Conservation (phyloP, 2,329 filamentous ascomycete species). For the Penicillium sp. region DNA sequence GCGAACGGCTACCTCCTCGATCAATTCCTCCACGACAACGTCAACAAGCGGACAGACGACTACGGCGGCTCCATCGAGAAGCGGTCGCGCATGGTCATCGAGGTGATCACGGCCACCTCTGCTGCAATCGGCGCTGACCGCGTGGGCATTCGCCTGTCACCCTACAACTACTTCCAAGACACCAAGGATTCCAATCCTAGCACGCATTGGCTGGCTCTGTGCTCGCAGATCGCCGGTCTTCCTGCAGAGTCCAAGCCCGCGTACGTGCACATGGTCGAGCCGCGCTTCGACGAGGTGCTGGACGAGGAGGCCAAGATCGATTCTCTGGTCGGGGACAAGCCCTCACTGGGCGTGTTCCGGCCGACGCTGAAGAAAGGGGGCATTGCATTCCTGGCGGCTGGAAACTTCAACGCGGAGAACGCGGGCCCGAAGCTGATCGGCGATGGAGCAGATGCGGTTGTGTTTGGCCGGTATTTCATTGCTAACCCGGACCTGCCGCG, state of each 20-base stretch:
- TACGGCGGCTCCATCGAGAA: conserved; percentile 52
- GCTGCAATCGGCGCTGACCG: conserved; percentile 48
- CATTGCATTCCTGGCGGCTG: conserved; percentile 38
- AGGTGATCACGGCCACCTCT: conserved; percentile 53
- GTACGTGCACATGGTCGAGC: conserved; percentile 52
- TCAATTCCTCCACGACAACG: conserved; percentile 61
- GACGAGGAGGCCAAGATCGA: conserved; percentile 47
- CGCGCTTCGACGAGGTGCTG: conserved; percentile 49
- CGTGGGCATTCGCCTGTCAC: conserved; percentile 58
- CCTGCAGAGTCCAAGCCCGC: conserved; percentile 35
- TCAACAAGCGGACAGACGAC: conserved; percentile 54
- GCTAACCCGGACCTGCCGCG: conserved; percentile 46
- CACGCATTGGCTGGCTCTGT: conserved; percentile 48
- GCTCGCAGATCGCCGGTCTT: conserved; percentile 41
- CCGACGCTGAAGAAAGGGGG: conserved; percentile 40
- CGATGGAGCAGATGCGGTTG: conserved; percentile 30
- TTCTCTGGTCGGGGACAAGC: conserved; percentile 31
- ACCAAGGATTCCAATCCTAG: conserved; percentile 48
- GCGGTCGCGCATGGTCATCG: conserved; percentile 51
- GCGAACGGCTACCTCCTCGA: conserved; percentile 67
- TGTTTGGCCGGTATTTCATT: conserved; percentile 43
- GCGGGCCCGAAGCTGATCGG: conserved; percentile 17
- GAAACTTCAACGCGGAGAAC: conserved; percentile 27
- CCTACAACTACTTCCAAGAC: conserved; percentile 60
- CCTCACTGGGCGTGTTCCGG: conserved; percentile 44